phyloP scores from a whole-genome alignment of 768 basidiomycete genomes.

The Phaffia tasmanica region DNA sequence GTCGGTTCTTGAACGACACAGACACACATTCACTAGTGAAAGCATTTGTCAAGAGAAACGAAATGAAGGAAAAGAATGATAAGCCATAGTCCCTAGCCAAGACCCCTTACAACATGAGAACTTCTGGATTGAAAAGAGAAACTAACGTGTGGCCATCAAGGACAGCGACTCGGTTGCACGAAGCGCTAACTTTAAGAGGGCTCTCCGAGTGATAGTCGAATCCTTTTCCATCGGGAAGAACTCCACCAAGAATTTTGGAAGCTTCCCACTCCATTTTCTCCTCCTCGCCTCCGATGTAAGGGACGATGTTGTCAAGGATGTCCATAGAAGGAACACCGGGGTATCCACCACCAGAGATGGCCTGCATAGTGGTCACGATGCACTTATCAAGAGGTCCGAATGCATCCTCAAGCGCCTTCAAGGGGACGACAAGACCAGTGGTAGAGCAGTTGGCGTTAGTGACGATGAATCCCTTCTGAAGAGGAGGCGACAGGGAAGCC shows the following conservation, averaged over 20 bases:
- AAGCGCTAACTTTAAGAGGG: slow-evolving; percentile 79
- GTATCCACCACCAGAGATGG: slow-evolving; percentile 96
- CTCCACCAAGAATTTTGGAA: slow-evolving; percentile 84
- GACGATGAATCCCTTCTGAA: slow-evolving; percentile 76
- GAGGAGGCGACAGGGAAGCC: slow-evolving; percentile 50
- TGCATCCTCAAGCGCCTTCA: slow-evolving; percentile 72
- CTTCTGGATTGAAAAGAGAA: too few species aligned
- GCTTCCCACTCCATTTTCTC: slow-evolving; percentile 99
- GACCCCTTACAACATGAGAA: too few species aligned
- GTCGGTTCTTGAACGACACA: slow-evolving; percentile 64
- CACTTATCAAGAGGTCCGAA: slow-evolving; percentile 91
- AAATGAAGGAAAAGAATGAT: too few species aligned
- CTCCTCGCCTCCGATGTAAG: slow-evolving; percentile 77
- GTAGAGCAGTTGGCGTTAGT: slow-evolving; percentile 98
- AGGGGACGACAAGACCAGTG: slow-evolving; percentile 82
- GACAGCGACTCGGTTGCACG: slow-evolving; percentile 90
- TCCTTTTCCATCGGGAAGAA: slow-evolving; percentile 47
- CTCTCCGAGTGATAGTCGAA: slow-evolving; percentile 78
- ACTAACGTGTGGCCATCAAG: slow-evolving; percentile 72
- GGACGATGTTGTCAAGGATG: slow-evolving; percentile 91
- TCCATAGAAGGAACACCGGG: slow-evolving; percentile 83
- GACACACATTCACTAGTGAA: slow-evolving; percentile 56
- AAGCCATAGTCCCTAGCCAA: too few species aligned
- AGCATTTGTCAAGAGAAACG: too few species aligned
- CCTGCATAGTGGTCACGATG: slow-evolving; percentile 91